phyloP scores from a whole-genome alignment of 371 early-diverging fungal genomes.

The Gilbertella persicaria region DNA sequence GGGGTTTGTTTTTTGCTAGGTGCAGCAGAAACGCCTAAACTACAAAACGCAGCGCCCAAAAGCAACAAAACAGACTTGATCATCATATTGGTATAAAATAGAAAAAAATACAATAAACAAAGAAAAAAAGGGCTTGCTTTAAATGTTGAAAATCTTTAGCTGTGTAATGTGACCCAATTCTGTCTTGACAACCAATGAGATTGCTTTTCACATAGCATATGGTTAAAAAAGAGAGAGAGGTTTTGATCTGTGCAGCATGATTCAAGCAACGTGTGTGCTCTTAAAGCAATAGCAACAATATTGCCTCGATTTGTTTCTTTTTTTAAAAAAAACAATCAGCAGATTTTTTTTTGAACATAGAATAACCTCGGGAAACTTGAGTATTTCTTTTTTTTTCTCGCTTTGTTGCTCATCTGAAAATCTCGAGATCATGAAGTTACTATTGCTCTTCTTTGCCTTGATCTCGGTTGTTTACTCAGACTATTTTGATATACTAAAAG shows the following conservation, averaged over 20 bases:
- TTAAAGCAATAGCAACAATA: too few relatives aligned
- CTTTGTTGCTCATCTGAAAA: neutral
- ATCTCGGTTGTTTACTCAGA: slow-evolving; percentile 1
- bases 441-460: neutral
- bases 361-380: slow-evolving; percentile 2
- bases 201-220: too few relatives aligned
- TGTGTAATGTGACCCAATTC: too few relatives aligned
- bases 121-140: neutral
- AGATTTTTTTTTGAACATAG: neutral
- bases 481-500: slow-evolving; percentile 34
- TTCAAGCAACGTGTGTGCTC: too few relatives aligned
- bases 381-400: neutral
- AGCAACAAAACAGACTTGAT: neutral
- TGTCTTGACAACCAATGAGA: too few relatives aligned
- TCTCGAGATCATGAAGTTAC: neutral
- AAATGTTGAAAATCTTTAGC: too few relatives aligned
- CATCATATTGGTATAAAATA: neutral
- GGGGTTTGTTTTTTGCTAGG: slow-evolving; percentile 1
- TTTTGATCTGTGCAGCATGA: too few relatives aligned
- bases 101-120: neutral
- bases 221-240: too few relatives aligned
- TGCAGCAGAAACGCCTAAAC: neutral
- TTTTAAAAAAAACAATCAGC: neutral
- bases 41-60: neutral
- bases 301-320: too few relatives aligned